Percentiles rank a stretch among this genome's conserved stretches.
Evolutionary conservation across 495 filamentous ascomycete genomes (phyloP).

Genomic region (Bacidia rubella): DNA sequence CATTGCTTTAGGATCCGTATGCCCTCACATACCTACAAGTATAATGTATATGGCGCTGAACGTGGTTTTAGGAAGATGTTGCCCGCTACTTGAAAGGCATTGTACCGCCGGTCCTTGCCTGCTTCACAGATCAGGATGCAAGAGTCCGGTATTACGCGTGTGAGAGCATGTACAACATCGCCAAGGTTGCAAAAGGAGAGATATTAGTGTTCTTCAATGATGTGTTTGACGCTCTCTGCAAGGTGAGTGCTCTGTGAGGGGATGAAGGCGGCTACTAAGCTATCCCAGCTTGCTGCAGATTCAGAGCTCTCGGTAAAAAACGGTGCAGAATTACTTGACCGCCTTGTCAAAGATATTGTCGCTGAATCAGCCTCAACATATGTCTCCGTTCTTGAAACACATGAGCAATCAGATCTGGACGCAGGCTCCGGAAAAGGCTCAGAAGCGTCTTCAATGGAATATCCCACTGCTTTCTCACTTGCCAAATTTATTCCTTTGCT

Average conservation of each 20-base stretch:
- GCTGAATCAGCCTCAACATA: constrained; percentile 93
- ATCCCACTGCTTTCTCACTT: constrained; percentile 85
- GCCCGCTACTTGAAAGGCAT: constrained; percentile 83
- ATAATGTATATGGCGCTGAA: constrained; percentile 17
- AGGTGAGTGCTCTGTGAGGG: constrained; percentile 41
- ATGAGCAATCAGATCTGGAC: constrained; percentile 31
- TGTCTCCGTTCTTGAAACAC: constrained; percentile 64
- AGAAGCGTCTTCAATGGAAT: constrained; percentile 38
- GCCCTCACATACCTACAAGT: constrained; percentile 25
- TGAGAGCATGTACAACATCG: constrained; percentile 99
- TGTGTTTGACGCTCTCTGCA: constrained; percentile 93
- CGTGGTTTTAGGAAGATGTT: constrained; percentile 53
- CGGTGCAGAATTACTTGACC: constrained; percentile 89
- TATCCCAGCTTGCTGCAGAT: constrained; percentile 73
- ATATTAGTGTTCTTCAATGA: constrained; percentile 94
- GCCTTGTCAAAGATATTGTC: constrained; percentile 95
- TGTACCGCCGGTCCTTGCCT: constrained; percentile 94
- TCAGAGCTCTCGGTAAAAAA: constrained; percentile 97
- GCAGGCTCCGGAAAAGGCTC: constrained; percentile 36
- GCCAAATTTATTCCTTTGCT: constrained; percentile 83
- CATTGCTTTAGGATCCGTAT: constrained; percentile 84
- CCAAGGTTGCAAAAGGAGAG: constrained; percentile 97
- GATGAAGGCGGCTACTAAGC: constrained; percentile 6
- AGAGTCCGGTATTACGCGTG: constrained; percentile 97
- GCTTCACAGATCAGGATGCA: constrained; percentile 97